Conservation (phyloP, 495 filamentous ascomycete species). For the Trichoderma erinaceum region DNA sequence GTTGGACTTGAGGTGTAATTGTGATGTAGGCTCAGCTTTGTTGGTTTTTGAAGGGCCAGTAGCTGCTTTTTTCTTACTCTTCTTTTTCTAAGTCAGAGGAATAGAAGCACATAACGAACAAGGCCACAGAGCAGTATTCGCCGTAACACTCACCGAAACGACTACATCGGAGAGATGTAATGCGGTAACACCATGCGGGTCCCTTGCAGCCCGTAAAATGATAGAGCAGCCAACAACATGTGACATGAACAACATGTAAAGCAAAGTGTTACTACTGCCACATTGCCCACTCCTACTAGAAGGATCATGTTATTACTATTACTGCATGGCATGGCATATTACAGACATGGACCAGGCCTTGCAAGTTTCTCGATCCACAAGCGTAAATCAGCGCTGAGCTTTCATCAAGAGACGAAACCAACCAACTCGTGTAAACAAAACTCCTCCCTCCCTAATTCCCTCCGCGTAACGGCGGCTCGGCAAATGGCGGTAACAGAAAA, state of each 20-base stretch:
- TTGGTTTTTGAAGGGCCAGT: too few relatives aligned
- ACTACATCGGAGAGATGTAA: conserved; percentile 5
- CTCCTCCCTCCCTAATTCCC: too few relatives aligned
- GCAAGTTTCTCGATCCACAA: background rate
- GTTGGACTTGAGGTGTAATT: too few relatives aligned
- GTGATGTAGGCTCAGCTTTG: too few relatives aligned
- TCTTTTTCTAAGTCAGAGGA: too few relatives aligned
- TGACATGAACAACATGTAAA: background rate
- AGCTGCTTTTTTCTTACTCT: too few relatives aligned
- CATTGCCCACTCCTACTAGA: background rate
- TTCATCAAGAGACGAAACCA: background rate
- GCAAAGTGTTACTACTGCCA: background rate
- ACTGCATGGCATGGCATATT: background rate
- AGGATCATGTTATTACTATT: background rate
- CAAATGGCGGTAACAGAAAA: conserved; percentile 7
- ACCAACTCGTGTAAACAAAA: background rate
- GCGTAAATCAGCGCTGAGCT: background rate
- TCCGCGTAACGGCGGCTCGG: conserved; percentile 11
- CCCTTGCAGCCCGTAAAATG: conserved; percentile 7
- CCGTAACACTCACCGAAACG: background rate
- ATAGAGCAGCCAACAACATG: background rate
- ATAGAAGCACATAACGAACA: background rate
- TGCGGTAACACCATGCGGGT: conserved; percentile 5
- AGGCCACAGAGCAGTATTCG: background rate
- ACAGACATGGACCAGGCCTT: too few relatives aligned